phyloP scores from a whole-genome alignment of 2,329 filamentous ascomycete genomes.

The Cladosporium sphaerospermum region DNA sequence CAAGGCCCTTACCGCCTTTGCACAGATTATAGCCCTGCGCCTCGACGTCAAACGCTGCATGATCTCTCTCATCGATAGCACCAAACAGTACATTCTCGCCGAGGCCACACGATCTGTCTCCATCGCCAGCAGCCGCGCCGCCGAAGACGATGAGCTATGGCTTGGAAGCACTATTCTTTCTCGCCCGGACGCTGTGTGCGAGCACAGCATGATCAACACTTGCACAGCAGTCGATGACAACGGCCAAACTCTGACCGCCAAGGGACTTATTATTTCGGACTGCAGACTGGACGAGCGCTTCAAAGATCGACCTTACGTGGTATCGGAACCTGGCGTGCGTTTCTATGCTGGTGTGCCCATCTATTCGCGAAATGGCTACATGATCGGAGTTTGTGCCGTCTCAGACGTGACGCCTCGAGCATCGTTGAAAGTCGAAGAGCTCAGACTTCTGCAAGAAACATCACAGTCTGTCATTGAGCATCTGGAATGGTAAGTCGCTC shows the following conservation, averaged over 20 bases:
- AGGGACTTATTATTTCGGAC: constrained; percentile 23
- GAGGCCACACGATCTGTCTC: constrained; percentile 41
- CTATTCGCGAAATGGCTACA: constrained; percentile 26
- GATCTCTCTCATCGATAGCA: constrained; percentile 43
- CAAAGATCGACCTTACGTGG: constrained; percentile 27
- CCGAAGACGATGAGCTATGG: constrained; percentile 30
- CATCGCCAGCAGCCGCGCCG: constrained; percentile 31
- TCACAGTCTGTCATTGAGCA: constrained; percentile 30
- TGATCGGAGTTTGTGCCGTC: constrained; percentile 31
- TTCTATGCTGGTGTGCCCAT: constrained; percentile 33
- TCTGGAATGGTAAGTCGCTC: constrained; percentile 14
- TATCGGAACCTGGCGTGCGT: constrained; percentile 23
- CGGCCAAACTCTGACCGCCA: constrained; percentile 14
- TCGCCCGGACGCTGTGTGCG: constrained; percentile 13
- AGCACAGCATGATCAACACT: constrained; percentile 2
- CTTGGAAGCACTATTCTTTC: constrained; percentile 13
- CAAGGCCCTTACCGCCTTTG: constrained; percentile 30
- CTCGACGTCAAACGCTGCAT: constrained; percentile 32
- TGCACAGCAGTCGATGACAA: constrained; percentile 15
- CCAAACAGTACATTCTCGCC: constrained; percentile 46
- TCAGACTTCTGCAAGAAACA: constrained; percentile 27
- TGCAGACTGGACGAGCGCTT: constrained; percentile 30
- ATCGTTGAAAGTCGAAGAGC: constrained; percentile 19
- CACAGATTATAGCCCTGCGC: constrained; percentile 33
- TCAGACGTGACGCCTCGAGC: constrained; percentile 23